These are phyloP conservation scores for Cardamine occulta DNA, from an alignment of 345 rosid genomes.

Conservation along the genomic window DNA sequence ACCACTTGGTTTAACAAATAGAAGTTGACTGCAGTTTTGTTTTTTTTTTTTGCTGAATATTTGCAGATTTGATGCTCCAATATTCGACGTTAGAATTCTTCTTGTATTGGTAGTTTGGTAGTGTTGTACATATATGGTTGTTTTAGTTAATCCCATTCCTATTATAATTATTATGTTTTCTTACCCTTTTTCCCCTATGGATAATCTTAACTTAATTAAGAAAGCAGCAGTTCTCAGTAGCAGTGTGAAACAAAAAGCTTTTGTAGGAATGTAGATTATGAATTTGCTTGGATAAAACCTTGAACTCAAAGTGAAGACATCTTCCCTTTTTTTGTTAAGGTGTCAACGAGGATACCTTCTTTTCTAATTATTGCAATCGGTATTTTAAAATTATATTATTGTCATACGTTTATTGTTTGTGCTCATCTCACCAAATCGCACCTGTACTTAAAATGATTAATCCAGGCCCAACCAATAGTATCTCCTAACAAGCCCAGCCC, in stretches of 20 bases:
- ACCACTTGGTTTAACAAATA: too few species aligned
- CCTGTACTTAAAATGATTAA: background rate
- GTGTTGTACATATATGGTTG: background rate
- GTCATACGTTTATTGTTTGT: background rate
- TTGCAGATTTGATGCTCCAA: background rate
- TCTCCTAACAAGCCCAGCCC: slow-evolving; percentile 8
- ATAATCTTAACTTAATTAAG: background rate
- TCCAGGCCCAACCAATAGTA: background rate
- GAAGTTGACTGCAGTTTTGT: background rate
- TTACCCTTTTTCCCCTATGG: background rate
- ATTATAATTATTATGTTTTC: too few species aligned
- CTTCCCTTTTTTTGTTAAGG: background rate
- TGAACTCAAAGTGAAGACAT: slow-evolving; percentile 32
- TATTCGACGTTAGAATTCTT: background rate
- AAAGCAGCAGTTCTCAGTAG: background rate
- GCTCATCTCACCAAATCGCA: background rate
- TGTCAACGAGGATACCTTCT: background rate
- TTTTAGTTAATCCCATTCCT: background rate
- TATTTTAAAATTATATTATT: background rate
- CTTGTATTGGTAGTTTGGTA: background rate
- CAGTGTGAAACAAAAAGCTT: background rate
- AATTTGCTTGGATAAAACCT: slow-evolving; percentile 14
- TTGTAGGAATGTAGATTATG: background rate
- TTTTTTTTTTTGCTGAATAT: background rate
- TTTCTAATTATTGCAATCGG: slow-evolving; percentile 6